These are phyloP conservation scores for Chlamydomonas asymmetrica DNA, from an alignment of 139 green algal genomes.

Conservation along the genomic window DNA sequence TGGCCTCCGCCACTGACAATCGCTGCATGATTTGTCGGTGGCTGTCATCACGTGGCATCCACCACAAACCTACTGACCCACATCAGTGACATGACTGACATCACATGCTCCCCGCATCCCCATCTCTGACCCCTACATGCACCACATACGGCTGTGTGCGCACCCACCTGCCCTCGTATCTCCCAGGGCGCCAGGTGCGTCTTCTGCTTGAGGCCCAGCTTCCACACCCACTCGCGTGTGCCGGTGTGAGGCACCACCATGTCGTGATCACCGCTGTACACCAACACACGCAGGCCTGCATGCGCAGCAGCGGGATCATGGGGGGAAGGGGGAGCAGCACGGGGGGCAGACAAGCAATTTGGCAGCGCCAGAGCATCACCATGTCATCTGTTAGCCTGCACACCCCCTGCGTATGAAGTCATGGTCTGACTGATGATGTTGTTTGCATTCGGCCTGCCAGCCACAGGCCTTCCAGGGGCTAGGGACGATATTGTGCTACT, in stretches of 20 bases:
- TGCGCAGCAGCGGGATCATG: too few species aligned
- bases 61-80: neutral
- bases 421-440: neutral
- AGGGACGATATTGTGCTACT: too few species aligned
- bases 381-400: neutral
- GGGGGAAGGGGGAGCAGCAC: neutral
- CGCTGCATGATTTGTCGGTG: too few species aligned
- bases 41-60: too few species aligned
- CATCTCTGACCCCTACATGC: neutral
- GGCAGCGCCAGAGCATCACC: neutral
- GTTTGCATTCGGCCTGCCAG: neutral
- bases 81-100: too few species aligned
- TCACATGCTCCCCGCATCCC: too few species aligned
- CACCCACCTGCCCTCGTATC: slow-evolving; percentile 28
- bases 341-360: neutral
- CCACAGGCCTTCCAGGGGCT: neutral
- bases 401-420: neutral
- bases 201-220: neutral
- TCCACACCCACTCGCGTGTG: slow-evolving; percentile 41
- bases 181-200: slow-evolving; percentile 24
- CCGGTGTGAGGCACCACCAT: slow-evolving; percentile 53
- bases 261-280: slow-evolving; percentile 50
- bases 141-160: neutral
- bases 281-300: slow-evolving; percentile 35
- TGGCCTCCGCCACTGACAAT: neutral